phyloP scores from a whole-genome alignment of 2,329 filamentous ascomycete genomes.

The Grosmannia huntii region DNA sequence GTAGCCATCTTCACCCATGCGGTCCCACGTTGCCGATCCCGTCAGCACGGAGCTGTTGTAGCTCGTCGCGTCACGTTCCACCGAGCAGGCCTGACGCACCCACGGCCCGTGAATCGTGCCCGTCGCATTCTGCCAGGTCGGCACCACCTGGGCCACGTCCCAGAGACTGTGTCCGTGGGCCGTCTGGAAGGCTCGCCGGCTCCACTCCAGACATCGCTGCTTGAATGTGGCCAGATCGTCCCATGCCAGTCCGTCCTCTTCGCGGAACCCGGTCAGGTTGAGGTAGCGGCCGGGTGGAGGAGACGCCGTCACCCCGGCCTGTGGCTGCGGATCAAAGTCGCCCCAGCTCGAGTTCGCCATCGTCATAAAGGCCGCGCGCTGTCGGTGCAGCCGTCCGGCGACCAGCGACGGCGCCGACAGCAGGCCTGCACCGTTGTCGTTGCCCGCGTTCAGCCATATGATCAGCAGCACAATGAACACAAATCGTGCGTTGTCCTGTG shows the following conservation, averaged over 20 bases:
- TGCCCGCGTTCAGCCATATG: slow-evolving; percentile 31
- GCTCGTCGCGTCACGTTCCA: slow-evolving; percentile 30
- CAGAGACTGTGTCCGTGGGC: slow-evolving; percentile 15
- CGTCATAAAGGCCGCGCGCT: slow-evolving; percentile 36
- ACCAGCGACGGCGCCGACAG: slow-evolving; percentile 28
- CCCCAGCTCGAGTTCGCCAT: slow-evolving; percentile 47
- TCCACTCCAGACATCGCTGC: slow-evolving; percentile 50
- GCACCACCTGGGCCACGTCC: slow-evolving; percentile 19
- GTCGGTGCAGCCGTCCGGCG: slow-evolving; percentile 34
- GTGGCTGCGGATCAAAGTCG: slow-evolving; percentile 38
- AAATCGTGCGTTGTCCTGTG: slow-evolving; percentile 30
- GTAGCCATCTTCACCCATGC: slow-evolving; percentile 11
- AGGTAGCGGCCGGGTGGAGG: slow-evolving; percentile 29
- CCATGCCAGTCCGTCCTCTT: slow-evolving; percentile 68
- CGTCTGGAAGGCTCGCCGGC: slow-evolving; percentile 32
- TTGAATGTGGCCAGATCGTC: slow-evolving; percentile 55
- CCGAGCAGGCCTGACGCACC: slow-evolving; percentile 43
- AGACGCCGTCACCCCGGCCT: slow-evolving; percentile 2
- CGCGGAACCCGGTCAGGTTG: slow-evolving; percentile 66
- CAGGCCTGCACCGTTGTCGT: slow-evolving; percentile 27
- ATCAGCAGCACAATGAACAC: slow-evolving; percentile 27
- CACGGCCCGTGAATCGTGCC: slow-evolving; percentile 67
- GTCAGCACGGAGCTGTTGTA: slow-evolving; percentile 55
- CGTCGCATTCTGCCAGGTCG: slow-evolving; percentile 67
- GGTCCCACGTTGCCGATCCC: slow-evolving; percentile 53